These are phyloP conservation scores for Isatis tinctoria DNA, from an alignment of 345 rosid species.

Conservation along the genomic window DNA sequence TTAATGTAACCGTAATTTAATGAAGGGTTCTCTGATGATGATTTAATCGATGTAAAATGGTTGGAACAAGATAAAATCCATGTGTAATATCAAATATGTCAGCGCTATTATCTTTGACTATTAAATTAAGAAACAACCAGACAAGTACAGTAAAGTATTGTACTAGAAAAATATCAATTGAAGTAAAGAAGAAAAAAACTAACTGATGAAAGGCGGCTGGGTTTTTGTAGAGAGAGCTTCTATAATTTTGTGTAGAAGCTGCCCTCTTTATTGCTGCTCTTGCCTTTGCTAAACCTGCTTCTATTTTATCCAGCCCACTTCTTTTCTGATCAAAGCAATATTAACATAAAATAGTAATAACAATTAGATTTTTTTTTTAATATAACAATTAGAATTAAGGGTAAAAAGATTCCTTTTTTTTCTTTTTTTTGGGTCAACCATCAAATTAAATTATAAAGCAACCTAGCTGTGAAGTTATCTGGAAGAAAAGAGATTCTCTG, in stretches of 20 bases:
- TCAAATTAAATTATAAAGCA: neutral
- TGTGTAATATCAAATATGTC: neutral
- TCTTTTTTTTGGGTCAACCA: neutral
- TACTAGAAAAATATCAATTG: neutral
- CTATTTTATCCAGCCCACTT: conserved; percentile 32
- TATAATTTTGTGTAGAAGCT: conserved; percentile 34
- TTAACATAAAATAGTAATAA: neutral
- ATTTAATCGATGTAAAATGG: neutral
- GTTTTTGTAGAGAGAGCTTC: conserved; percentile 46
- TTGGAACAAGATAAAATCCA: neutral
- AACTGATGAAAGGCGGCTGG: conserved; percentile 62
- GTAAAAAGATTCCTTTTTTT: neutral
- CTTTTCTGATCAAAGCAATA: conserved; percentile 23
- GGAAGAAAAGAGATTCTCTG: neutral
- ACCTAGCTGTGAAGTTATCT: too few species aligned
- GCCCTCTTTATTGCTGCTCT: conserved; percentile 48
- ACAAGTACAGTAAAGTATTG: neutral
- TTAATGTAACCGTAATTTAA: neutral
- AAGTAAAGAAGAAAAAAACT: neutral
- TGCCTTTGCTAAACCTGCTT: conserved; percentile 41
- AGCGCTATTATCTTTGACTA: conserved; percentile 2
- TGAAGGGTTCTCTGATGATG: neutral
- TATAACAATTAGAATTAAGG: neutral
- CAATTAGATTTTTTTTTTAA: too few species aligned
- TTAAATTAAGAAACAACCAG: neutral